phyloP scores from a whole-genome alignment of 2,329 filamentous ascomycete genomes.

The Aspergillus hiratsukae region DNA sequence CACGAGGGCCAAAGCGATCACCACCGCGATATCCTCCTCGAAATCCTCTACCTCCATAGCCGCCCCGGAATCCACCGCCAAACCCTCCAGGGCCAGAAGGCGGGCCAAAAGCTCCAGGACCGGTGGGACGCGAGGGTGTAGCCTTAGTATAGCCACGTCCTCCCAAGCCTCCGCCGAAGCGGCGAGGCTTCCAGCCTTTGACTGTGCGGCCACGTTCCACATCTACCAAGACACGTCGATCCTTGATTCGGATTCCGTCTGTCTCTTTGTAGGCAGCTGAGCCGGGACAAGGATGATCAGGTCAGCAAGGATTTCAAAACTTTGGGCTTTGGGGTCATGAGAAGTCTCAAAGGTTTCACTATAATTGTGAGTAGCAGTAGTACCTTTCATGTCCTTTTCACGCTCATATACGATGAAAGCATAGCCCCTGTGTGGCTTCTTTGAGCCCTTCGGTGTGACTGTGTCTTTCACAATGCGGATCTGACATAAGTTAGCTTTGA shows the following conservation, averaged over 20 bases:
- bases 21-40: constrained; percentile 48
- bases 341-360: constrained; percentile 1
- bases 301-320: constrained; percentile 31
- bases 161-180: constrained; percentile 86
- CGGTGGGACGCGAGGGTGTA: constrained; percentile 65
- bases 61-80: constrained; percentile 53
- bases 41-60: constrained; percentile 50
- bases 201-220: constrained; percentile 94
- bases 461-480: constrained; percentile 83
- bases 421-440: constrained; percentile 81
- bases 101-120: constrained; percentile 54
- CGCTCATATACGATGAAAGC: constrained; percentile 96
- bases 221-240: constrained; percentile 87
- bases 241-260: constrained; percentile 89
- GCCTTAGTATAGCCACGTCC: constrained; percentile 90
- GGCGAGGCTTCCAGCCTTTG: constrained; percentile 85
- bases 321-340: not conserved
- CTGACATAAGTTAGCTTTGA: constrained; percentile 42
- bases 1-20: constrained; percentile 47
- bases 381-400: constrained; percentile 99
- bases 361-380: constrained; percentile 13
- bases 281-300: constrained; percentile 33
- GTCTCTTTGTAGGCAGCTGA: constrained; percentile 86
- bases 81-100: constrained; percentile 55
- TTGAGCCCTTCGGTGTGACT: constrained; percentile 64